Evolutionary conservation across 441 rosid species (phyloP).

Genomic region (Geranium incanum): DNA sequence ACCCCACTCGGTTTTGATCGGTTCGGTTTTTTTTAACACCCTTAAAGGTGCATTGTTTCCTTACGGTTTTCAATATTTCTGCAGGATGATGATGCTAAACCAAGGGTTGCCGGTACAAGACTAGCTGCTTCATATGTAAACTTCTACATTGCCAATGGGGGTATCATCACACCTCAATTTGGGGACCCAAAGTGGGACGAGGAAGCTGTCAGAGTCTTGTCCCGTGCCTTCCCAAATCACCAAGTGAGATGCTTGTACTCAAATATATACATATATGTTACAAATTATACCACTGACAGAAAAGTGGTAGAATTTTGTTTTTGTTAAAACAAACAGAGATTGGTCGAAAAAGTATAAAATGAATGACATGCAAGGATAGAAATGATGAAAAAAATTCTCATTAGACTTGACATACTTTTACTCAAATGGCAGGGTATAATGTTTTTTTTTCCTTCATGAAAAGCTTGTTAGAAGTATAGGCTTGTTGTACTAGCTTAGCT

Average conservation of each 20-base stretch:
- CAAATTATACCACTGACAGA: too few relatives aligned
- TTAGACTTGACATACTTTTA: too few relatives aligned
- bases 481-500: too few relatives aligned
- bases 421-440: too few relatives aligned
- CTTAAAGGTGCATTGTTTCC: not conserved
- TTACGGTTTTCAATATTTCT: not conserved
- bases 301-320: too few relatives aligned
- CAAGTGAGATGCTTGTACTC: conserved; percentile 34
- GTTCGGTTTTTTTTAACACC: not conserved
- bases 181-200: conserved; percentile 72
- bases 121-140: conserved; percentile 84
- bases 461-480: too few relatives aligned
- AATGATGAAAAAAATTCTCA: too few relatives aligned
- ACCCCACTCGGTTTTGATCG: too few relatives aligned
- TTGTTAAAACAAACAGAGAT: too few relatives aligned
- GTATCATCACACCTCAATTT: conserved; percentile 64
- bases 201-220: conserved; percentile 71
- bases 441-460: too few relatives aligned
- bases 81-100: conserved; percentile 64
- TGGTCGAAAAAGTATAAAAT: too few relatives aligned
- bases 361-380: too few relatives aligned
- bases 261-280: not conserved
- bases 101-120: conserved; percentile 66
- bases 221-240: conserved; percentile 55
- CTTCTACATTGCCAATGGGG: conserved; percentile 82